Evolutionary conservation across 768 basidiomycete genomes (phyloP), one percentile per base, ranked within the genome.

Genomic region (Russula foetens): DNA sequence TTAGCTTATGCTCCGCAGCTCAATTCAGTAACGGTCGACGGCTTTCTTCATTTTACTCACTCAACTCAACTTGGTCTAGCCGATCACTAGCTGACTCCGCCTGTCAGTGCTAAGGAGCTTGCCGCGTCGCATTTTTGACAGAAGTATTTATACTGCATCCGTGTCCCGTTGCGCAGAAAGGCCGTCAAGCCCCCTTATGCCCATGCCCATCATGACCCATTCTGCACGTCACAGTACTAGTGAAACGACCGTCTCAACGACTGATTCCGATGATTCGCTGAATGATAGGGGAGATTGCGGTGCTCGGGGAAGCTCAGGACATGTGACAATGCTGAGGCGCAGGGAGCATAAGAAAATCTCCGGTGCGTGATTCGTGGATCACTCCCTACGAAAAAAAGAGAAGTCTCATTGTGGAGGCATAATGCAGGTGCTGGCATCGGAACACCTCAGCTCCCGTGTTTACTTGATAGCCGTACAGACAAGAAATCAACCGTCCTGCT

Each of bases 211-310:
- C 8, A 60, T n/a, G 59, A 60, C 48, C 31, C 33, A 41, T 31
- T 38, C 24, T 60, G 24, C 47, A 49, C 12, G 31, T 21, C 54
- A 56, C 53, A 3, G n/a, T n/a, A n/a, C 31, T 19, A 19, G 33
- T 50, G 48, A 60, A 50, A 60, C 11, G 59, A 38, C 47, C 11
- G 26, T 38, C 3, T 31, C 54, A 23, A 60, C 48, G 48, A 50
- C n/a, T 38, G 54, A 47, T 17, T 31, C 47, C 23, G 21, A 45
- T 12, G 2, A n/a, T n/a, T 50, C 26, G 19, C 46, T 23, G 31
- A 50, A 50, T 2, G 26, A 35, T 23, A 23, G 19, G 21, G 19
- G 7, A 17, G 28, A n/a, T 47, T 38, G 21, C 8, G 12, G n/a
- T 8, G n/a, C 48, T 21, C 46, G 15, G 15, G 15, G 31, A 15